These are phyloP conservation scores for Pezicula carpinea DNA, from an alignment of 2,329 filamentous ascomycete species.

Conservation along the genomic window DNA sequence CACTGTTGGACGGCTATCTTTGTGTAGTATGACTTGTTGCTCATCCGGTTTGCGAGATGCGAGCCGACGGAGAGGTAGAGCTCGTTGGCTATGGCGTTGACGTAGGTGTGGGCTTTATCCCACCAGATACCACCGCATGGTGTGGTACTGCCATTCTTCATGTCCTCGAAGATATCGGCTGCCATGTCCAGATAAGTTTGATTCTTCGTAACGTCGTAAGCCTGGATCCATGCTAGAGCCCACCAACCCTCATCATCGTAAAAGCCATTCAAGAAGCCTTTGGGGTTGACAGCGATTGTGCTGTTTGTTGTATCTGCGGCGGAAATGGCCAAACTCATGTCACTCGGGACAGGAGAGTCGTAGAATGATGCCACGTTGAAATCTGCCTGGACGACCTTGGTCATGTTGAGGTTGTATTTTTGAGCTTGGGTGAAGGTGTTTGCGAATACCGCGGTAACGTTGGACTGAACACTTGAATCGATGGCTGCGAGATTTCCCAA, in stretches of 20 bases:
- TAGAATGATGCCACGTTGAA: constrained; percentile 19
- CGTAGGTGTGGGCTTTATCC: constrained; percentile 47
- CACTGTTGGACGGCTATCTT: constrained; percentile 46
- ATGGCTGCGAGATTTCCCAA: constrained; percentile 19
- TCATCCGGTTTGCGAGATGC: constrained; percentile 49
- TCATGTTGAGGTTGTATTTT: constrained; percentile 21
- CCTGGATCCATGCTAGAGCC: constrained; percentile 55
- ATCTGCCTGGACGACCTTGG: constrained; percentile 17
- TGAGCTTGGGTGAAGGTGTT: constrained; percentile 34
- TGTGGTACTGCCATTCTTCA: constrained; percentile 43
- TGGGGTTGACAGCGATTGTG: constrained; percentile 11
- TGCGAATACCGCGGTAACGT: constrained; percentile 35
- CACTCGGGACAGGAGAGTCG: neutral
- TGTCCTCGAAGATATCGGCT: constrained; percentile 50
- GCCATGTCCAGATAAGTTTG: constrained; percentile 47
- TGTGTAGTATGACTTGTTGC: constrained; percentile 50
- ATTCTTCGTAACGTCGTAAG: constrained; percentile 50
- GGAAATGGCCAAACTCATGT: neutral
- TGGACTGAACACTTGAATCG: constrained; percentile 28
- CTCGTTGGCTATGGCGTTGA: constrained; percentile 55
- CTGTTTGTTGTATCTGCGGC: neutral
- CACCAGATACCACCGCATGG: constrained; percentile 44
- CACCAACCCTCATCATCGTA: constrained; percentile 63
- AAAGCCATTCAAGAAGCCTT: constrained; percentile 46
- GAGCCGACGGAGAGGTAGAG: constrained; percentile 51